A percentile compares a stretch with the other conserved stretches of the same genome.
These are phyloP conservation scores for Hypoxylon sp. DNA, from an alignment of 2,329 filamentous ascomycete species.

Conservation along the genomic window DNA sequence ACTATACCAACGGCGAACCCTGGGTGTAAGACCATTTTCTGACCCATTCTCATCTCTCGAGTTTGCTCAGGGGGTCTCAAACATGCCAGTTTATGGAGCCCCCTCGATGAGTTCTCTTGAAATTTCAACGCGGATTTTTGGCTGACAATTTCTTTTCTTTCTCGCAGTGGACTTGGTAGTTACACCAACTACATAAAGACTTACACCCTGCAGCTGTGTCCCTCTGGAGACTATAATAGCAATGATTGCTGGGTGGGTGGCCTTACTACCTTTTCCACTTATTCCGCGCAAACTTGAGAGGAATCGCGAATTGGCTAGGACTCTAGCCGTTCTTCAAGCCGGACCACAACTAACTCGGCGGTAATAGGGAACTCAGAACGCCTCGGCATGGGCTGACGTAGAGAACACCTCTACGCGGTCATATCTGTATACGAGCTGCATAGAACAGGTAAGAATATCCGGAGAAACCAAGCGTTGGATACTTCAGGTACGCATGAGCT, in stretches of 20 bases:
- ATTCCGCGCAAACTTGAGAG: too few relatives aligned
- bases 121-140: neutral
- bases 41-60: neutral
- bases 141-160: constrained; percentile 9
- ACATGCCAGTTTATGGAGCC: neutral
- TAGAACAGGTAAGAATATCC: constrained; percentile 53
- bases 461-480: neutral
- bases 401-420: constrained; percentile 57
- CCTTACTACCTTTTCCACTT: neutral
- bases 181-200: constrained; percentile 65
- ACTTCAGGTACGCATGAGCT: constrained; percentile 7
- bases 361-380: constrained; percentile 51
- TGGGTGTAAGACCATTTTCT: constrained; percentile 54
- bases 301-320: too few relatives aligned
- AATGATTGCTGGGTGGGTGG: constrained; percentile 59
- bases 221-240: constrained; percentile 56
- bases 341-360: neutral
- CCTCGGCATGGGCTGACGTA: constrained; percentile 59
- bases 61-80: neutral
- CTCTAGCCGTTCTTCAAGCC: neutral
- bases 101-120: neutral
- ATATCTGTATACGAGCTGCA: constrained; percentile 64
- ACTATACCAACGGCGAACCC: constrained; percentile 62
- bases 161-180: constrained; percentile 58
- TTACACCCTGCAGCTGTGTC: constrained; percentile 58